Evolutionary conservation across 306 rosid genomes (phyloP).

Genomic region (Trifolium pratense): DNA sequence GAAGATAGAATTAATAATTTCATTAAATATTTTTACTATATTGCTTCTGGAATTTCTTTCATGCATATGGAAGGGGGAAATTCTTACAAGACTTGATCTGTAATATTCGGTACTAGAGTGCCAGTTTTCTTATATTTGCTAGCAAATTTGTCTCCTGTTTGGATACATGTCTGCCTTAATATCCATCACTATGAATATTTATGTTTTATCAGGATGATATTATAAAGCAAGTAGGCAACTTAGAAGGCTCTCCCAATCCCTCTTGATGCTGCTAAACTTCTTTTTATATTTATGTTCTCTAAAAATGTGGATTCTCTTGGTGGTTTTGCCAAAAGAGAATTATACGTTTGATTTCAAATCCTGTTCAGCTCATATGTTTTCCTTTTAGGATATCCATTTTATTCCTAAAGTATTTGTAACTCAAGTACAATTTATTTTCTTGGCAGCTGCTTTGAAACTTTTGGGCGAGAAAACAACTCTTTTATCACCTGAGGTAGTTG

Average conservation of each 20-base stretch:
- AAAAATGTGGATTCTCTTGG: neutral
- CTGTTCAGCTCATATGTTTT: constrained; percentile 31
- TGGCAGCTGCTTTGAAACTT: constrained; percentile 90
- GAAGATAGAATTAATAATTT: constrained; percentile 25
- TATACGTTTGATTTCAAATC: constrained; percentile 23
- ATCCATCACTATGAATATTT: constrained; percentile 9
- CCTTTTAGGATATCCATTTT: constrained; percentile 22
- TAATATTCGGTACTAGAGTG: constrained; percentile 27
- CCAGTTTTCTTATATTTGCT: constrained; percentile 10
- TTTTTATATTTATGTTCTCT: constrained; percentile 1
- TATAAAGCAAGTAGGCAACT: neutral
- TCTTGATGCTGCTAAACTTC: neutral
- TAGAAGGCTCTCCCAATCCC: constrained; percentile 6
- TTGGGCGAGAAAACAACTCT: constrained; percentile 95
- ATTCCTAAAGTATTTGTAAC: constrained; percentile 48
- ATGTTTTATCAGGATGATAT: constrained; percentile 14
- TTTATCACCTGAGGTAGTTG: constrained; percentile 80
- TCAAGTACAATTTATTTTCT: constrained; percentile 66
- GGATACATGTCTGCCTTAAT: constrained; percentile 3
- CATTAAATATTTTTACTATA: constrained; percentile 25
- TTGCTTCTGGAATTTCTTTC: constrained; percentile 27
- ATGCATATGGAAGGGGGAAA: neutral
- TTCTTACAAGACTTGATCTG: constrained; percentile 1
- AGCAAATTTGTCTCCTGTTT: constrained; percentile 21
- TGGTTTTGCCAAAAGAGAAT: constrained; percentile 10